A percentile compares a stretch with the other conserved stretches of the same genome.
These are phyloP conservation scores for Sambucus nigra DNA, from an alignment of 129 eudicot species.

Conservation along the genomic window DNA sequence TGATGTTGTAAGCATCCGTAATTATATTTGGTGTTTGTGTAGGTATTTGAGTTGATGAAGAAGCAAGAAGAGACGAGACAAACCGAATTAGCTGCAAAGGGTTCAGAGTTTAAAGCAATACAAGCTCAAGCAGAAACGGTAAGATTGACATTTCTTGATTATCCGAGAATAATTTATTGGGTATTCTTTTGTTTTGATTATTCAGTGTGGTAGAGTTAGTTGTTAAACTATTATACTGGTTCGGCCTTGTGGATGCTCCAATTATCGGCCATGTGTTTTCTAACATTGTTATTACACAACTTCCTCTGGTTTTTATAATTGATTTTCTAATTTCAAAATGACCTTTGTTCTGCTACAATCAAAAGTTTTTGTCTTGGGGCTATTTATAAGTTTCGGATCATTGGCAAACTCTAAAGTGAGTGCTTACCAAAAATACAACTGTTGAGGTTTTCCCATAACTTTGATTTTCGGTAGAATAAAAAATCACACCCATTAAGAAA, in stretches of 20 bases:
- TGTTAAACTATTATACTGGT: neutral
- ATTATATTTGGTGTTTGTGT: conserved; percentile 14
- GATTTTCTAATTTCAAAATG: neutral
- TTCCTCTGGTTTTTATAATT: neutral
- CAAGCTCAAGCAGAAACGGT: conserved; percentile 82
- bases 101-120: conserved; percentile 60
- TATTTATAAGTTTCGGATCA: too few species aligned
- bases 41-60: conserved; percentile 66
- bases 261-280: neutral
- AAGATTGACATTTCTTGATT: conserved; percentile 4
- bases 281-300: neutral
- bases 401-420: too few species aligned
- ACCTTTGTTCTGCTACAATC: neutral
- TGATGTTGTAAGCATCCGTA: too few species aligned
- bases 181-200: neutral
- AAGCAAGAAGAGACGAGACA: conserved; percentile 89
- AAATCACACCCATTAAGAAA: too few species aligned
- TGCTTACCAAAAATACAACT: too few species aligned
- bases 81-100: conserved; percentile 39
- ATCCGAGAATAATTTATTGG: neutral
- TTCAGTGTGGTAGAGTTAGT: neutral
- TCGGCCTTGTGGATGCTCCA: neutral
- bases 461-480: too few species aligned
- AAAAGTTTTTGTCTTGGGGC: too few species aligned
- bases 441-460: too few species aligned